Percentiles rank a stretch among this genome's conserved stretches.
Evolutionary conservation across 2,329 filamentous ascomycete species (phyloP).

Genomic region (Calonectria henricotiae): DNA sequence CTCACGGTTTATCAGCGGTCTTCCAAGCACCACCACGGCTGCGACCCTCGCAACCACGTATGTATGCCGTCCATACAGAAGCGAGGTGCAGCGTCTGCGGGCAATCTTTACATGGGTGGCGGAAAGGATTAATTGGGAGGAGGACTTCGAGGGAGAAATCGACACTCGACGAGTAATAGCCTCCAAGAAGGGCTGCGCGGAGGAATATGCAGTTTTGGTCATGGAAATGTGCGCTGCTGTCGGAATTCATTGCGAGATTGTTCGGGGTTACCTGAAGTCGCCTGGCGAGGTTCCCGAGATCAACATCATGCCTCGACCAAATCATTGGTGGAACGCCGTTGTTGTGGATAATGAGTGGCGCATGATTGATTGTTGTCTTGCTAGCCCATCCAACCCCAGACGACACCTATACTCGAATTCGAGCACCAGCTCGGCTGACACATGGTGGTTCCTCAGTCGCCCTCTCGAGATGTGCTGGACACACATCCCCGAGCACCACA

Average conservation of each 20-base stretch:
- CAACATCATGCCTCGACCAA: slow-evolving; percentile 86
- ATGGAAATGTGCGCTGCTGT: slow-evolving; percentile 95
- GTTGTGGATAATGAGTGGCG: slow-evolving; percentile 96
- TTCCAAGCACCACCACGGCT: slow-evolving; percentile 87
- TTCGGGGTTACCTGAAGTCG: slow-evolving; percentile 91
- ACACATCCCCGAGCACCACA: slow-evolving; percentile 89
- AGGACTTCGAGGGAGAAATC: slow-evolving; percentile 88
- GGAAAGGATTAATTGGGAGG: slow-evolving; percentile 97
- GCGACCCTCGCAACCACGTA: slow-evolving; percentile 90
- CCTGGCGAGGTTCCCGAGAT: slow-evolving; percentile 89
- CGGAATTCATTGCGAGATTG: slow-evolving; percentile 88
- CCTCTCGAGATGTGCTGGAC: slow-evolving; percentile 96
- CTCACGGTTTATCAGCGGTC: slow-evolving; percentile 87
- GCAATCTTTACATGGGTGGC: slow-evolving; percentile 98
- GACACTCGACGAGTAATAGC: slow-evolving; percentile 90
- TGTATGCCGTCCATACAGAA: slow-evolving; percentile 93
- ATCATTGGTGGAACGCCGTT: slow-evolving; percentile 98
- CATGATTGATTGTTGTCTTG: slow-evolving; percentile 94
- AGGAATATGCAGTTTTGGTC: slow-evolving; percentile 92
- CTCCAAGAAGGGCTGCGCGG: slow-evolving; percentile 85
- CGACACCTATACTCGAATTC: slow-evolving; percentile 84
- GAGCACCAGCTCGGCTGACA: slow-evolving; percentile 80
- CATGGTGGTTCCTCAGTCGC: slow-evolving; percentile 93
- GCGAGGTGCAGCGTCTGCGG: slow-evolving; percentile 91
- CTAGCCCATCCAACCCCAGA: slow-evolving; percentile 90